Evolutionary conservation across 2,329 filamentous ascomycete genomes (phyloP).

Genomic region (Cladophialophora exuberans): DNA sequence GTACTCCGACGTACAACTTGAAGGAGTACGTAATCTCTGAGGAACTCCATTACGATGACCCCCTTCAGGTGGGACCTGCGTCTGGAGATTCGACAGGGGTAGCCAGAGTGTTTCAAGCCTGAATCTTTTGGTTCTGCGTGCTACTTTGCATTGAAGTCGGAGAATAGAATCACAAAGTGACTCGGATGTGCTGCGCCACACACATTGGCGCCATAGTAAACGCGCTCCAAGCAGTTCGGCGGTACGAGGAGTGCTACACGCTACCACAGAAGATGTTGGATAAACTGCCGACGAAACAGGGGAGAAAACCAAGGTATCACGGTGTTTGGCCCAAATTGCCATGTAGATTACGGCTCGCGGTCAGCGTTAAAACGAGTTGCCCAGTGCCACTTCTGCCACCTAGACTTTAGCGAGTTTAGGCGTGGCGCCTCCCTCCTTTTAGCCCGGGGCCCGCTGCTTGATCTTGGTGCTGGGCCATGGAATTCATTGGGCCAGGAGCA

Average conservation of each 20-base stretch:
- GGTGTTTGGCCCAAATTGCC: constrained; percentile 1
- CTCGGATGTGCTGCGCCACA: no score
- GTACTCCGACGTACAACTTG: no score
- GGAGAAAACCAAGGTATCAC: background rate
- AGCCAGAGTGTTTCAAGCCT: background rate
- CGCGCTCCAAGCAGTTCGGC: no score
- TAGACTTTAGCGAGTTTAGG: constrained; percentile 10
- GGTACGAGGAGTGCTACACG: no score
- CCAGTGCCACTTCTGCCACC: background rate
- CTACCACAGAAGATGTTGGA: no score
- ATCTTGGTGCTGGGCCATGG: background rate
- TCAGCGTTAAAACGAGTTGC: no score
- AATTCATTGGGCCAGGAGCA: constrained; percentile 3
- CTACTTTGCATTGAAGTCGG: no score
- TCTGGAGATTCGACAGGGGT: background rate
- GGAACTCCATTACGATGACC: background rate
- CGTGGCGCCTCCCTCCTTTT: no score
- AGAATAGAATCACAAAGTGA: no score
- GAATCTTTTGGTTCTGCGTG: no score
- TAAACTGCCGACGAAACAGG: no score
- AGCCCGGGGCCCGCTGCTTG: constrained; percentile 8
- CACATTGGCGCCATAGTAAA: no score
- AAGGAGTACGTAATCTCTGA: background rate
- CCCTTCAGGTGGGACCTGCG: background rate
- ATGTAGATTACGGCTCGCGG: background rate